Conservation (phyloP, 2,329 filamentous ascomycete species). For the Beauveria bassiana region DNA sequence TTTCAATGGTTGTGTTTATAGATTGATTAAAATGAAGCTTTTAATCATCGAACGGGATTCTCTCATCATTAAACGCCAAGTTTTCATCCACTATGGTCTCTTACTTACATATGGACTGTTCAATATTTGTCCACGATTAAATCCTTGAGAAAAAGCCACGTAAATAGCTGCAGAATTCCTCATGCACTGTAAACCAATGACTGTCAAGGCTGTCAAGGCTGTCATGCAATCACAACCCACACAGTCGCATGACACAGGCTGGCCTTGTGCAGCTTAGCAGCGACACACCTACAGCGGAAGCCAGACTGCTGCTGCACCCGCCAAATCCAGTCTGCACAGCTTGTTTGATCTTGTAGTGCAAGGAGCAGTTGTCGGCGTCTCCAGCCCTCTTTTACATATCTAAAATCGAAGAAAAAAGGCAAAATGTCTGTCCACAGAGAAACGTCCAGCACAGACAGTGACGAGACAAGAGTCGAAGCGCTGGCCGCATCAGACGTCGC, state of each 20-base stretch:
- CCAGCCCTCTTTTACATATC: too few species aligned
- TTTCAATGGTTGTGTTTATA: neutral
- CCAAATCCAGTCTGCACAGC: neutral
- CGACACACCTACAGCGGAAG: neutral
- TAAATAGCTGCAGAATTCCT: too few species aligned
- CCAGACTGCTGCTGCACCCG: neutral
- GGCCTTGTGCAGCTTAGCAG: neutral
- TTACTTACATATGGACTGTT: too few species aligned
- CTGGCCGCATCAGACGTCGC: neutral
- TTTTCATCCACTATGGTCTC: neutral
- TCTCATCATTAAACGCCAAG: neutral
- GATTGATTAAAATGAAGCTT: neutral
- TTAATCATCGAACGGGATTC: too few species aligned
- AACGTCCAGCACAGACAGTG: neutral
- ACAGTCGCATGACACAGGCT: neutral
- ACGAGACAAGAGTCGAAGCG: neutral
- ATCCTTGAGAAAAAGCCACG: neutral
- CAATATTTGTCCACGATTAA: too few species aligned
- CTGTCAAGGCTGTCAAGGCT: neutral
- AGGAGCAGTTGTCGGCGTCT: too few species aligned
- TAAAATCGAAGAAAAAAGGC: fast-evolving
- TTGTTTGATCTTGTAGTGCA: too few species aligned
- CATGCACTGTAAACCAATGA: neutral
- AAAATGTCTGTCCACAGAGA: neutral
- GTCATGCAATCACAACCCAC: neutral